These are phyloP conservation scores for Fusarium setosum DNA, from an alignment of 2,329 filamentous ascomycete genomes.

Conservation along the genomic window DNA sequence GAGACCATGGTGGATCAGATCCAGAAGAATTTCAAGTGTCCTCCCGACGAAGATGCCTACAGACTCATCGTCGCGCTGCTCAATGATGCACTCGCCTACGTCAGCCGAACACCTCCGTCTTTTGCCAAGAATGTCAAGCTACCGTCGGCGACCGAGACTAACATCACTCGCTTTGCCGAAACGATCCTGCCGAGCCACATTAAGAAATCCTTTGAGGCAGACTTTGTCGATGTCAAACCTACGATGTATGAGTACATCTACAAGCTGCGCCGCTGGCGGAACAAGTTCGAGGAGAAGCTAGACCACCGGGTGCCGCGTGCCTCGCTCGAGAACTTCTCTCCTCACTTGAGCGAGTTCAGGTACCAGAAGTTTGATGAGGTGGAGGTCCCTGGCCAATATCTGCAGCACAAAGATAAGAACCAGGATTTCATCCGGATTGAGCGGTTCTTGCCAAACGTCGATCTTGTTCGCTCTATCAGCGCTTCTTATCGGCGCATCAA, in stretches of 20 bases:
- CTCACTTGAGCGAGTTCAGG: constrained; percentile 93
- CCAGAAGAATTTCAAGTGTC: constrained; percentile 98
- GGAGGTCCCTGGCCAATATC: constrained; percentile 95
- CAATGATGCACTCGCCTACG: constrained; percentile 94
- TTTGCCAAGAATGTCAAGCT: constrained; percentile 94
- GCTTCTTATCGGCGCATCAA: constrained; percentile 93
- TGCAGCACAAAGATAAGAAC: constrained; percentile 98
- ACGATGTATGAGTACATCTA: constrained; percentile 99
- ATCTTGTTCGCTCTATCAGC: constrained; percentile 89
- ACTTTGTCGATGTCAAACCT: constrained; percentile 94
- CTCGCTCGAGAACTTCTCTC: constrained; percentile 86
- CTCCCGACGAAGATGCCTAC: constrained; percentile 97
- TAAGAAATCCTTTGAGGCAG: constrained; percentile 94
- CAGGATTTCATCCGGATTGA: constrained; percentile 98
- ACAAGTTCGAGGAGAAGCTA: constrained; percentile 97
- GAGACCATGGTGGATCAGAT: constrained; percentile 99
- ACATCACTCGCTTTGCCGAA: constrained; percentile 96
- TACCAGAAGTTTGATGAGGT: constrained; percentile 99
- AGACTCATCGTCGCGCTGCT: constrained; percentile 95
- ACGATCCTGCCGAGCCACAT: constrained; percentile 96
- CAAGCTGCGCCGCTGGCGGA: constrained; percentile 93
- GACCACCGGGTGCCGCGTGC: constrained; percentile 81
- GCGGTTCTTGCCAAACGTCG: constrained; percentile 93
- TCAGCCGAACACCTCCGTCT: constrained; percentile 85
- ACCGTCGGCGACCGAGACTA: constrained; percentile 89